phyloP scores from a whole-genome alignment of 2,329 filamentous ascomycete species.

The Drechslerella dactyloides region DNA sequence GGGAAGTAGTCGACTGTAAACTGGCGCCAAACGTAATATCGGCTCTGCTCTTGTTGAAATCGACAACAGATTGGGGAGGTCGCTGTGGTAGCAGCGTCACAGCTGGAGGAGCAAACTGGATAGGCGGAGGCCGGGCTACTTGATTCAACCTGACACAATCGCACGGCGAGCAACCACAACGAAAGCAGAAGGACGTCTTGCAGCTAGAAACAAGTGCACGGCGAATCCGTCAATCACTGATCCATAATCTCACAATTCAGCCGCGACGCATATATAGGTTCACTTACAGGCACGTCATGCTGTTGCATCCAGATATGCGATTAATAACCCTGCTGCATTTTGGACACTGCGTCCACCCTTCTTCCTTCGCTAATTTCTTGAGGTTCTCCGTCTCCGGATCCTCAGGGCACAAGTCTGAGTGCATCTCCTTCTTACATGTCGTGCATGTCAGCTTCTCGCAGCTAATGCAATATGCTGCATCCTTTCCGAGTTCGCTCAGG shows the following conservation, averaged over 20 bases:
- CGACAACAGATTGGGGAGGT: background rate
- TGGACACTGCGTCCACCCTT: conserved; percentile 46
- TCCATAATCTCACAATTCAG: background rate
- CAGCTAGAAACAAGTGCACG: conserved; percentile 22
- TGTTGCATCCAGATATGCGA: conserved; percentile 29
- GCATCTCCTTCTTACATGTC: conserved; percentile 43
- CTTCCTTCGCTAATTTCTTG: conserved; percentile 24
- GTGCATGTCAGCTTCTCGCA: conserved; percentile 46
- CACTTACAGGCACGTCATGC: conserved; percentile 44
- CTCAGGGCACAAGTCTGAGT: conserved; percentile 38
- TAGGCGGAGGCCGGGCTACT: background rate
- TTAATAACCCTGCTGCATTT: conserved; percentile 38
- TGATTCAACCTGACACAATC: conserved; percentile 3
- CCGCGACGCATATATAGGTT: background rate
- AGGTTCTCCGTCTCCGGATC: conserved; percentile 37
- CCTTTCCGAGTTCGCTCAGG: conserved; percentile 31
- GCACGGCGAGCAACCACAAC: conserved; percentile 26
- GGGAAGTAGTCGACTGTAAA: background rate
- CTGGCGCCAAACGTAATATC: conserved; percentile 18
- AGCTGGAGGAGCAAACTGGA: background rate
- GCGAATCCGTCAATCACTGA: background rate
- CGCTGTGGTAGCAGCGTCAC: background rate
- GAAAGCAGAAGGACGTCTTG: conserved; percentile 36
- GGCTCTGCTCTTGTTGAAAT: conserved; percentile 20
- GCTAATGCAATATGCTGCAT: conserved; percentile 36